Base-by-base conservation (phyloP, 306 rosid species). In the Sicyos edulis region DNA sequence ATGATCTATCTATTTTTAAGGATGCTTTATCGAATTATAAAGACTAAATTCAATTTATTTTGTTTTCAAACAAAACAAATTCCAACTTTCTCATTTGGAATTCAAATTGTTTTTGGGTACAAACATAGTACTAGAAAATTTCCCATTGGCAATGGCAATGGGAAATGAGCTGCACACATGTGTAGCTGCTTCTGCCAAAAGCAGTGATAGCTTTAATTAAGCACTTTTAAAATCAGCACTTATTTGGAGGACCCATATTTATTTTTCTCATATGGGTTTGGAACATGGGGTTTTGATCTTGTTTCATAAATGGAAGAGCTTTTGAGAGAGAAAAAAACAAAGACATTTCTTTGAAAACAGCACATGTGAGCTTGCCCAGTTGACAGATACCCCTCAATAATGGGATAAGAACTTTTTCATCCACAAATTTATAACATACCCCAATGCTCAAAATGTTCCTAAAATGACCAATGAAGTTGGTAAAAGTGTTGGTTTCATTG, bases 291-390 rank as follows among this genome's bases (percentile, higher is more conserved):
- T 66, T 44, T 21, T 32, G 26, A 66, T 66, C 21, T 66, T 66
- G 54, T 24, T 66, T 44, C 71, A 66, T 66, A 66, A 66, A 66
- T 66, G 19, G 52, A 10, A 40, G 16, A 51, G 70, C 24, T 34
- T 63, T 62, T 19, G 53, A 42, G 14, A 21, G 7, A 56, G 21
- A 21, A 11, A 8, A 19, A 54, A n/a, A 12, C 14, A 11, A 19
- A 63, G 12, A 17, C 6, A 19, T 37, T 63, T 20, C 52, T 63
- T 4, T 63, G 52, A 63, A 66, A 47, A 45, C 72, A 67, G 37
- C 37, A 67, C 55, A 67, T 67, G 72, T 67, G 72, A 67, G 56
- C 40, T 37, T 67, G 72, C 56, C 56, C 11, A 67, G 6, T 66
- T 47, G 72, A 67, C 22, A 47, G 72, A 21, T 12, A 67, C 72